Evolutionary conservation across 2,329 filamentous ascomycete species (phyloP).

Genomic region (Penicillium expansum): DNA sequence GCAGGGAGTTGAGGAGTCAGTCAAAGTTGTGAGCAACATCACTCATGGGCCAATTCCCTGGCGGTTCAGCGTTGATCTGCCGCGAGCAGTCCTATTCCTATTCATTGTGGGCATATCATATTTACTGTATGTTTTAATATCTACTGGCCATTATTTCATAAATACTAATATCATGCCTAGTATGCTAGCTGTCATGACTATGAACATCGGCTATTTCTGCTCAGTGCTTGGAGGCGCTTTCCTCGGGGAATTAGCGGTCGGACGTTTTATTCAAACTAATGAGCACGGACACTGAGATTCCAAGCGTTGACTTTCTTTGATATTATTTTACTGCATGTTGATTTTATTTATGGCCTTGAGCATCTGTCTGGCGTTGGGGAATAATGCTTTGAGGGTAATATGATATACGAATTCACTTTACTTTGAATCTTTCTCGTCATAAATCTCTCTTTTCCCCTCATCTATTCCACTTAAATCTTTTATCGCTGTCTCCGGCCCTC

Average conservation of each 20-base stretch:
- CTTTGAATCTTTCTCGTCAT: background rate
- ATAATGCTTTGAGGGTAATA: background rate
- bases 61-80: slow-evolving; percentile 75
- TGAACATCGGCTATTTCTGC: slow-evolving; percentile 81
- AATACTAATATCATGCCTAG: slow-evolving; percentile 46
- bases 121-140: slow-evolving; percentile 66
- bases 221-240: slow-evolving; percentile 78
- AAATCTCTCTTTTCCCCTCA: background rate
- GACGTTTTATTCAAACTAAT: slow-evolving; percentile 59
- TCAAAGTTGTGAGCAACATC: slow-evolving; percentile 66
- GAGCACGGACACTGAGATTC: slow-evolving; percentile 27
- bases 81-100: slow-evolving; percentile 68
- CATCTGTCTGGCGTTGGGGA: slow-evolving; percentile 1
- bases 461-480: background rate
- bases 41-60: slow-evolving; percentile 61
- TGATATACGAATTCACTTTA: background rate
- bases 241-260: slow-evolving; percentile 77
- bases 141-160: background rate
- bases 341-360: background rate
- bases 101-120: slow-evolving; percentile 76
- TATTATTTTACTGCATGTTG: background rate
- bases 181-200: slow-evolving; percentile 89
- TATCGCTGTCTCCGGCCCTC: background rate
- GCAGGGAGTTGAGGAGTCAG: slow-evolving; percentile 77
- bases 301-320: background rate